Evolutionary conservation across 2,329 filamentous ascomycete species (phyloP), one percentile per base, ranked within the genome.

Genomic region (Alternaria angustiovoidea): DNA sequence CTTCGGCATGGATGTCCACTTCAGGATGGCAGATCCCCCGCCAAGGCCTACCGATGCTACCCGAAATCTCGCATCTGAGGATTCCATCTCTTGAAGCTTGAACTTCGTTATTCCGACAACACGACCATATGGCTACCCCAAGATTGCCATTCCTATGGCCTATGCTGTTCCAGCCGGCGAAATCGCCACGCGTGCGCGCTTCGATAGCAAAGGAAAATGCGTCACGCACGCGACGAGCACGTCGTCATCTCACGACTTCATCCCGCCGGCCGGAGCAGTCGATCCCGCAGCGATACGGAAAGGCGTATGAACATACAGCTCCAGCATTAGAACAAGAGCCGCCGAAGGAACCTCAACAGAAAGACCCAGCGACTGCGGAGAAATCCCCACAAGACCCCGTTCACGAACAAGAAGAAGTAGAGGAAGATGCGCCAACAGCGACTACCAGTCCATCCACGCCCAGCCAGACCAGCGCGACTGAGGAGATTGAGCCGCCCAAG

Each of bases 141-240:
- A 78, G 79, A 43, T 69, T 84, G 46, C 79, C 80, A 26, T 83
- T 83, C 65, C 74, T 83, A 42, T 83, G 81, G 78, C 81, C 82
- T 1, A 77, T 80, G 68, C 72, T 84, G 46, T 81, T 77, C 52
- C 77, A 75, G 47, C 71, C 79, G 1, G 63, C 72, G 7, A 67
- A 63, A 28, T 24, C 70, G 7, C 46, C 66, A 8, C 67, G 73
- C 66, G 53, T 65, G 54, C 42, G 70, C 67, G 16, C 65, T 51
- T 51, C 57, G 20, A 43, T 48, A 54, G n/a, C 42, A n/a, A 60
- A 44, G 22, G 55, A 59, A 4, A 44, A 20, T 68, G 57, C 54
- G 49, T 46, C 49, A 18, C 47, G 44, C 54, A 48, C 52, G 63
- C 71, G 57, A 68, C 59, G 39, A 58, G 57, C 53, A 51, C 55